Percentiles rank a stretch among this genome's conserved stretches.
Conservation (phyloP, 176 grass and related monocot genomes). For the Neostapfia colusana region DNA sequence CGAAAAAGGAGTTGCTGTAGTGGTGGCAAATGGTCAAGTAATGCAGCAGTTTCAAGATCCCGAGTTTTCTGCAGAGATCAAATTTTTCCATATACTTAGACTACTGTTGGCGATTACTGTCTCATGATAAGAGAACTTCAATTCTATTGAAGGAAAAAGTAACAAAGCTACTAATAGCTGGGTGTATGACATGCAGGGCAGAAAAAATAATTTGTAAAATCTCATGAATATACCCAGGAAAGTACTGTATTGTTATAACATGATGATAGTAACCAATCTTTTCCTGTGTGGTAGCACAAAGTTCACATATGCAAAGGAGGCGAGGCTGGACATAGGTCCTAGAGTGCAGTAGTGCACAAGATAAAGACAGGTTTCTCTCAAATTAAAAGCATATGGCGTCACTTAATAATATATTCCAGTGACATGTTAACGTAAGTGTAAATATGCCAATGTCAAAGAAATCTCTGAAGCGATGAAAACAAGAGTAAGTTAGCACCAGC, state of each 20-base stretch:
- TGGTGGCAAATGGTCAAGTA: constrained; percentile 93
- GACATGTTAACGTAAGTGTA: neutral
- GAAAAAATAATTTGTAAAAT: neutral
- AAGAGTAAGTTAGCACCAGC: neutral
- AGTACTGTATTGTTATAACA: neutral
- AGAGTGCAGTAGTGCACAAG: constrained; percentile 3
- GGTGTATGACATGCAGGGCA: neutral
- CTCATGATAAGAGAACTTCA: neutral
- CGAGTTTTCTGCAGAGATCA: constrained; percentile 72
- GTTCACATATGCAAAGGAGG: neutral
- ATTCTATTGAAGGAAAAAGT: neutral
- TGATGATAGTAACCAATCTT: neutral
- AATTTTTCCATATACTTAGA: constrained; percentile 30
- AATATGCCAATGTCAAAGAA: neutral
- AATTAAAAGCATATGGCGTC: neutral
- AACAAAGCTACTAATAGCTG: neutral
- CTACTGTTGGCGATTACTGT: neutral
- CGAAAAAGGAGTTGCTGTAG: constrained; percentile 85
- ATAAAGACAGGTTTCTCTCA: constrained; percentile 10
- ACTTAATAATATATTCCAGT: constrained; percentile 8
- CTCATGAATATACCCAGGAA: neutral
- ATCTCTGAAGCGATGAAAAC: neutral
- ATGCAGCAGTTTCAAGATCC: constrained; percentile 69
- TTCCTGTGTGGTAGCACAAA: constrained; percentile 1
- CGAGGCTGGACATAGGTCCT: neutral